These are phyloP conservation scores for Trichoderma sp. DNA, from an alignment of 2,329 filamentous ascomycete species.

Conservation along the genomic window DNA sequence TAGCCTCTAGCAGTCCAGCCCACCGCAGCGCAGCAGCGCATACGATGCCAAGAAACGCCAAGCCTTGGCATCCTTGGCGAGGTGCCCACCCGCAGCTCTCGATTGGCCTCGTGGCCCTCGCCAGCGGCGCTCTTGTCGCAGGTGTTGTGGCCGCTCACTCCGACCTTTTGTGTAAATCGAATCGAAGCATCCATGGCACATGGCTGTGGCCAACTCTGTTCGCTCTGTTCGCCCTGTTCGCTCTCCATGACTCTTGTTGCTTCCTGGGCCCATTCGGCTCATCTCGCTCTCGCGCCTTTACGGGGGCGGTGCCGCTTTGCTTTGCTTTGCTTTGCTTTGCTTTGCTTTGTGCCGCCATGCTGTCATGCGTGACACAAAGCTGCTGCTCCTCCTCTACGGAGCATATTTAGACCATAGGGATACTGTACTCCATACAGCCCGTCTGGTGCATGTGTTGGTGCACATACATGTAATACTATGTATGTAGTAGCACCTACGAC, in stretches of 20 bases:
- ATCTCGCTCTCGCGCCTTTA: background rate
- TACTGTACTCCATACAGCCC: background rate
- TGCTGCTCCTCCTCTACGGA: background rate
- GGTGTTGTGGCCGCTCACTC: background rate
- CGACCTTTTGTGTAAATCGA: background rate
- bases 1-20: background rate
- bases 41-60: slow-evolving; percentile 36
- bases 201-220: background rate
- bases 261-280: background rate
- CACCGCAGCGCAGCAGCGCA: slow-evolving; percentile 28
- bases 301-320: background rate
- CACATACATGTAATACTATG: background rate
- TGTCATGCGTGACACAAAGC: background rate
- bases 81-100: slow-evolving; percentile 30
- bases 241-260: background rate
- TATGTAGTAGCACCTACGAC: background rate
- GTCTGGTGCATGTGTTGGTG: background rate
- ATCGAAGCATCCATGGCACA: background rate
- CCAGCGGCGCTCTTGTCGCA: slow-evolving; percentile 23
- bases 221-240: background rate
- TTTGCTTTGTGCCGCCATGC: background rate
- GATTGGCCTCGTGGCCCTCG: slow-evolving; percentile 30
- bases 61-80: slow-evolving; percentile 41
- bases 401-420: background rate
- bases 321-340: background rate